These are phyloP conservation scores for Ophiostoma pallidulum DNA, from an alignment of 2,329 filamentous ascomycete genomes.

Conservation along the genomic window DNA sequence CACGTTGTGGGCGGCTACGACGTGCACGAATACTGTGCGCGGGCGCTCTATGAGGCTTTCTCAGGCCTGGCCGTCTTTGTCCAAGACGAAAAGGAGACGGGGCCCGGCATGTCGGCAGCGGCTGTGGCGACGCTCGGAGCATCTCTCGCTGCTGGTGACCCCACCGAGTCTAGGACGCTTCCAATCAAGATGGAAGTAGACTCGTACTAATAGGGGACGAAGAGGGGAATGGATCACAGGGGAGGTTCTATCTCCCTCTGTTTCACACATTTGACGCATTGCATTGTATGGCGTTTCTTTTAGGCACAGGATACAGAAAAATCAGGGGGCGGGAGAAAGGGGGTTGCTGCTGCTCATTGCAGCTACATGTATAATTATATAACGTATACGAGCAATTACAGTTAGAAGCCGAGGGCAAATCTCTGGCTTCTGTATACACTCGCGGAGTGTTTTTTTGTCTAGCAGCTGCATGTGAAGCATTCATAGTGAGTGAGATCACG, in stretches of 20 bases:
- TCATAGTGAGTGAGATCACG: no score
- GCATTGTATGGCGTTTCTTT: background rate
- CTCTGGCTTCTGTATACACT: no score
- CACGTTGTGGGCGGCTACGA: constrained; percentile 76
- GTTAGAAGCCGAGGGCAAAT: no score
- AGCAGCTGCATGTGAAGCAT: no score
- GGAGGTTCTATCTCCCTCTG: background rate
- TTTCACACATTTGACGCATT: background rate
- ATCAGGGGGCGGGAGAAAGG: no score
- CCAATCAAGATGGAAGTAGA: constrained; percentile 39
- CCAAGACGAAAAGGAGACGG: constrained; percentile 57
- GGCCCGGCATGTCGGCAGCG: constrained; percentile 21
- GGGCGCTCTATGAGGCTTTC: constrained; percentile 82
- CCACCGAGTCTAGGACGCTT: constrained; percentile 7
- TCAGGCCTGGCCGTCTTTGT: constrained; percentile 81
- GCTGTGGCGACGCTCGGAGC: constrained; percentile 28
- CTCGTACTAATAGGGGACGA: constrained; percentile 35
- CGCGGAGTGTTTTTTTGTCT: no score
- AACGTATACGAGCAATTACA: no score
- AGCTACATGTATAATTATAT: no score
- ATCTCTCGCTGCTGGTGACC: constrained; percentile 22
- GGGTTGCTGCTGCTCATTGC: no score
- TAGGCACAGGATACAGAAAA: no score
- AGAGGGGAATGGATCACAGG: background rate
- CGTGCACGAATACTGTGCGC: constrained; percentile 68